Evolutionary conservation across 169 alveolate species (phyloP).

Genomic region (Eimeria acervulina): DNA sequence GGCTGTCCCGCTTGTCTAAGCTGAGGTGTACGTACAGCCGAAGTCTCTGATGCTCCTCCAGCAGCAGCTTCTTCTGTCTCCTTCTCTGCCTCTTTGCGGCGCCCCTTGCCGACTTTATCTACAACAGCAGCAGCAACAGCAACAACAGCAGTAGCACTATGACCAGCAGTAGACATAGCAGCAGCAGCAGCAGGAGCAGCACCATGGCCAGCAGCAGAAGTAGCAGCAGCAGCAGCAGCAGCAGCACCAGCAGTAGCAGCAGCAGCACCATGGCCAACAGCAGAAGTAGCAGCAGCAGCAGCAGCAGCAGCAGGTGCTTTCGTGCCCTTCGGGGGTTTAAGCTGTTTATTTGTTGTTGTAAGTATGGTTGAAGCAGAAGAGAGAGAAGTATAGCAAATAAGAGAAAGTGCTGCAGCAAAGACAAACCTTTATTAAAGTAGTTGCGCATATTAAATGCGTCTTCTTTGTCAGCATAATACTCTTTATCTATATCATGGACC

Average conservation of each 20-base stretch:
- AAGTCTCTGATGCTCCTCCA: no score
- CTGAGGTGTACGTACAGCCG: not conserved
- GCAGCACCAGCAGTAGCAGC: no score
- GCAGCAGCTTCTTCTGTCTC: no score
- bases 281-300: not conserved
- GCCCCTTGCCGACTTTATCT: not conserved
- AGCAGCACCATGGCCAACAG: no score
- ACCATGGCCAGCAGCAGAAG: no score
- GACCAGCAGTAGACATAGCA: not conserved
- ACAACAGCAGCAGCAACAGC: not conserved
- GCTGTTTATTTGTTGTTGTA: no score
- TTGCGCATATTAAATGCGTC: constrained; percentile 87
- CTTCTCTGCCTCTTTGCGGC: not conserved
- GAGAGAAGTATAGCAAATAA: no score
- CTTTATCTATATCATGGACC: constrained; percentile 80
- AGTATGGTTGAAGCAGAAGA: no score
- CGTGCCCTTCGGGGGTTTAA: no score
- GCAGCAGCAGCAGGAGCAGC: constrained; percentile 5
- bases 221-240: no score
- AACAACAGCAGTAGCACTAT: not conserved
- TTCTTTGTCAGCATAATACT: constrained; percentile 87
- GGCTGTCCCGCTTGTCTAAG: no score
- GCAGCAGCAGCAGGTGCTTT: not conserved
- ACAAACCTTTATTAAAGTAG: constrained; percentile 38
- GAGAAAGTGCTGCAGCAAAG: no score